These are phyloP conservation scores for Mortierella sp. DNA, from an alignment of 371 early-diverging fungal species.

Conservation along the genomic window DNA sequence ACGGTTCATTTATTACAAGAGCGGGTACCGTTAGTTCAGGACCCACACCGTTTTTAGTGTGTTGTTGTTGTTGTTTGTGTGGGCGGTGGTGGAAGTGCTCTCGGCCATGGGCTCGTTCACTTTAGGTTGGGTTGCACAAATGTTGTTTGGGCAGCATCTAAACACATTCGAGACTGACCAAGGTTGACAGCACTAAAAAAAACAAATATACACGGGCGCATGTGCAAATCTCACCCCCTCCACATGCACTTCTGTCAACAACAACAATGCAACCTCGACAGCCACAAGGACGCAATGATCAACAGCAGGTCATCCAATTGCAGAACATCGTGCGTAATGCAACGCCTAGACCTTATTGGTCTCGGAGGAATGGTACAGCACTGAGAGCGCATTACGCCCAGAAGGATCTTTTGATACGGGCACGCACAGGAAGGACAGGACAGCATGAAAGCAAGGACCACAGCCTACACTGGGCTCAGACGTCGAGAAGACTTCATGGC, in stretches of 20 bases:
- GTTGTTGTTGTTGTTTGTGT: background rate
- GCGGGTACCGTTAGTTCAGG: conserved; percentile 6
- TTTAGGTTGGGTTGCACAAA: conserved; percentile 5
- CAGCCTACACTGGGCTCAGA: background rate
- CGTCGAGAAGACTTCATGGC: background rate
- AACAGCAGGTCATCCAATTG: background rate
- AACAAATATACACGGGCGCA: background rate
- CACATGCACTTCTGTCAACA: background rate
- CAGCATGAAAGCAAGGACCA: background rate
- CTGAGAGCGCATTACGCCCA: background rate
- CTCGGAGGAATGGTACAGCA: background rate
- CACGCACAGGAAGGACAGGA: conserved; percentile 2
- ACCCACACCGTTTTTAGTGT: background rate
- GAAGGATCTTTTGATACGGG: too few relatives aligned
- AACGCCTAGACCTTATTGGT: background rate
- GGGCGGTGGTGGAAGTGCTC: background rate
- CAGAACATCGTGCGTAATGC: background rate
- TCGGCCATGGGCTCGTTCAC: background rate
- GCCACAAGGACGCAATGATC: background rate
- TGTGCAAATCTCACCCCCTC: conserved; percentile 7
- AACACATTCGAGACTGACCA: conserved; percentile 2
- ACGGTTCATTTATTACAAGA: conserved; percentile 1
- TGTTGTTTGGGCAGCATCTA: background rate
- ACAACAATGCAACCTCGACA: background rate
- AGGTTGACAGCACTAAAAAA: background rate